Evolutionary conservation across 345 rosid genomes (phyloP), one percentile per base, ranked within the genome.

Genomic region (Toxicodendron radicans): DNA sequence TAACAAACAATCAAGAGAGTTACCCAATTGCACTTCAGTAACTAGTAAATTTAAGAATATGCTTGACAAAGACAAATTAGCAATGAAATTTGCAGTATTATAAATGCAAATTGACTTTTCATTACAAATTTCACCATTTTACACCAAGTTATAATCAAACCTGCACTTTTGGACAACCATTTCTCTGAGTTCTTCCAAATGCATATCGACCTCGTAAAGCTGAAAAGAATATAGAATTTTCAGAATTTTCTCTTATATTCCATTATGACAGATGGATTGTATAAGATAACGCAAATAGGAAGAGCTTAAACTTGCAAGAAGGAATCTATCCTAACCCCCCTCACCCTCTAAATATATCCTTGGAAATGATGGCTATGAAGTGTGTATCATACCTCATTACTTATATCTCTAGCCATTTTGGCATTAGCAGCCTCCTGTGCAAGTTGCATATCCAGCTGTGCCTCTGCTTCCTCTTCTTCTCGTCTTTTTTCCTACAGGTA

Each of bases 361-460:
- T 38, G 16, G 11, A 51, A 53, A 59, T 7, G 48, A 14, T 10
- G 13, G 61, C 30, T 43, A 32, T 17, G 53, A 66, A 67, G 54
- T 21, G 64, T 27, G 21, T 56, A 45, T 63, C 51, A 23, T 75
- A 86, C 95, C 92, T 88, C 94, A 23, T 81, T 85, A 80, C 89
- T 87, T 52, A 89, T 62, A 70, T 91, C 87, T 82, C 86, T 84
- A 54, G 94, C 81, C 85, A 91, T 83, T 82, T 85, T 85, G 58
- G 94, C 91, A 81, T 89, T 83, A 78, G 91, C 86, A 75, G 91
- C 93, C 79, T 91, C 96, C 81, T 81, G 87, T 68, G 91, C 90
- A 62, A 89, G 84, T 84, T 91, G 88, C 79, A 86, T 81, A 67
- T 84, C 92, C 71, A 79, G 64, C 80, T 86, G 86, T 49, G 91